Conservation (phyloP, 2,329 filamentous ascomycete species). For the Cytospora schulzeri region DNA sequence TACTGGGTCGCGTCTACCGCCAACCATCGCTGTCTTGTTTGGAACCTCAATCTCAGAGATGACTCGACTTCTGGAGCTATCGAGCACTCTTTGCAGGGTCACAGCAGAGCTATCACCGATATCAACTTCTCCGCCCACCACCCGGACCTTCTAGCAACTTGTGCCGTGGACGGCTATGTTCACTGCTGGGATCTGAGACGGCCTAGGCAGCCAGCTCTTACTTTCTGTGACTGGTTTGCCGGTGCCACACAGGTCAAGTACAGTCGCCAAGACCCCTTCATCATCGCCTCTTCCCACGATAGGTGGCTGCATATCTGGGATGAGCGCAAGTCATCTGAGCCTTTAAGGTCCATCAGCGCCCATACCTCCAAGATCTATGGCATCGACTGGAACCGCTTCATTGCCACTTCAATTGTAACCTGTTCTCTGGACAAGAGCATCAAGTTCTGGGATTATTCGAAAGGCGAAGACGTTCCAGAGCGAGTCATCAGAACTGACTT, state of each 20-base stretch:
- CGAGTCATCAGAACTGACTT: constrained; percentile 80
- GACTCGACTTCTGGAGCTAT: constrained; percentile 72
- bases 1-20: constrained; percentile 95
- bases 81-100: constrained; percentile 84
- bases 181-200: constrained; percentile 88
- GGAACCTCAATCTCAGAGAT: constrained; percentile 82
- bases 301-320: constrained; percentile 89
- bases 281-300: constrained; percentile 89
- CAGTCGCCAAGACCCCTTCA: constrained; percentile 83
- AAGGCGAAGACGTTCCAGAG: constrained; percentile 66
- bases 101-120: constrained; percentile 85
- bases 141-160: constrained; percentile 85
- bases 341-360: constrained; percentile 81
- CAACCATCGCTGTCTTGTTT: constrained; percentile 91
- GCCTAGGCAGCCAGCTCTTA: constrained; percentile 72
- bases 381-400: constrained; percentile 87
- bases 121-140: constrained; percentile 96
- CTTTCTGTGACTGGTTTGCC: constrained; percentile 90
- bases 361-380: constrained; percentile 95
- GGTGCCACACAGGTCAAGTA: constrained; percentile 95
- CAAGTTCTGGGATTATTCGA: constrained; percentile 84
- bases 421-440: constrained; percentile 91
- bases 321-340: constrained; percentile 74
- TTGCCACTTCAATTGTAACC: constrained; percentile 72
- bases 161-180: constrained; percentile 89